Base-by-base conservation (phyloP, 192 early-diverging fungal species). In the Backusella luteola region DNA sequence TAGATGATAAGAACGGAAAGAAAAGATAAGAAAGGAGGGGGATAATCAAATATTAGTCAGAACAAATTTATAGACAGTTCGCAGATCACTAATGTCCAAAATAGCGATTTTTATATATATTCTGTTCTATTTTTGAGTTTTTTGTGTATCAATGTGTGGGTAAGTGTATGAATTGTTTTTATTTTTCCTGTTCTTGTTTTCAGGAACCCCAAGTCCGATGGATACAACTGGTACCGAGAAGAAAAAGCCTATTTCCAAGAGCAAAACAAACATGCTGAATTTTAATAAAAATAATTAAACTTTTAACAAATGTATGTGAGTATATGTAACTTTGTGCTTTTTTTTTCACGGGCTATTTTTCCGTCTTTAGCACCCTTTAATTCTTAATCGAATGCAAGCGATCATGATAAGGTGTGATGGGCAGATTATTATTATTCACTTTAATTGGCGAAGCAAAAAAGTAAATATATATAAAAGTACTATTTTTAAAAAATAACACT, bases 1-100 rank as follows among this genome's bases (percentile, higher is more conserved):
- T 34, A 63, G 53, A 56, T 63, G 8, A 63, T 63, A 63, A 63
- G 56, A 63, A 63, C 23, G 12, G 26, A 23, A 12, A 63, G 26
- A 63, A 29, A 63, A 63, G 56, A 63, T 63, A 63, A 63, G 56
- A 63, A 63, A 63, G 23, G 9, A 32, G n/a, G 23, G 7, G 26
- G 9, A 63, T 56, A 23, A 29, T 49, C 15, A 12, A 12, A 23
- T 12, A 23, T 63, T 63, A 63, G 56, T 29, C 56, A 63, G 26
- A 29, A 14, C 56, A 63, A 63, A 63, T 63, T 63, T 63, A 63
- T 63, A 63, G 56, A 63, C 56, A 63, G 21, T 29, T 63, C 23
- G 26, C 56, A 26, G 56, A 63, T 63, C 56, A 63, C 56, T 63
- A 63, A 63, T 63, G 56, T 63, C 56, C 56, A 63, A 63, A 63